Evolutionary conservation across 2,329 filamentous ascomycete species (phyloP).

Genomic region (Fusarium austroafricanum): DNA sequence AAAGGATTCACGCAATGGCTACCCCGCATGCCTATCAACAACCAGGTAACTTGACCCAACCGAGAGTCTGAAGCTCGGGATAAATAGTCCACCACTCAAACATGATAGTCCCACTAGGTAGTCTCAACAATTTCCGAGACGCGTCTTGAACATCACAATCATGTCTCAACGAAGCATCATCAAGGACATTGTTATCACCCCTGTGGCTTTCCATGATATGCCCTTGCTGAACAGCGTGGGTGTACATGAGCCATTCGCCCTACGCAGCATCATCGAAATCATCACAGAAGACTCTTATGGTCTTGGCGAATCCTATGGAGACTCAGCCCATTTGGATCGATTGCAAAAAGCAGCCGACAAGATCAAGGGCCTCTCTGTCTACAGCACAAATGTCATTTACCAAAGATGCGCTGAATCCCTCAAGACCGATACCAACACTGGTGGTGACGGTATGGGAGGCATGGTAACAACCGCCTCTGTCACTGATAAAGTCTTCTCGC

Average conservation of each 20-base stretch:
- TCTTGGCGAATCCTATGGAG: constrained; percentile 56
- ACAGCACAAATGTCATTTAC: constrained; percentile 85
- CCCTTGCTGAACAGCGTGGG: constrained; percentile 58
- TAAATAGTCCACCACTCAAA: constrained; percentile 37
- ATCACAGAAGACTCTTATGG: constrained; percentile 52
- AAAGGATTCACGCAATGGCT: neutral
- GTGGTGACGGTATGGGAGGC: constrained; percentile 69
- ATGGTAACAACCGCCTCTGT: constrained; percentile 58
- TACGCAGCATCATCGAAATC: constrained; percentile 57
- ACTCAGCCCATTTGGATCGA: constrained; percentile 52
- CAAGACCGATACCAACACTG: constrained; percentile 62
- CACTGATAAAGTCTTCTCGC: constrained; percentile 56
- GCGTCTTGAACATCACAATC: constrained; percentile 1
- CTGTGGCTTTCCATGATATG: constrained; percentile 59
- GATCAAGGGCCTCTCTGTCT: constrained; percentile 48
- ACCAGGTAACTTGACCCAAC: neutral
- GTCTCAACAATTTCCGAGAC: neutral
- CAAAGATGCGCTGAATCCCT: constrained; percentile 82
- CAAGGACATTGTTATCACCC: constrained; percentile 55
- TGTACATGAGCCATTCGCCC: constrained; percentile 57
- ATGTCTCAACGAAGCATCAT: constrained; percentile 49
- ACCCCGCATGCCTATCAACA: constrained; percentile 10
- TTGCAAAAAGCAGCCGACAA: constrained; percentile 49
- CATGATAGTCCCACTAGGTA: neutral
- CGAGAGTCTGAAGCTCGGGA: constrained; percentile 2